Conservation (phyloP, 2,329 filamentous ascomycete genomes). For the Metarhizium rileyi region DNA sequence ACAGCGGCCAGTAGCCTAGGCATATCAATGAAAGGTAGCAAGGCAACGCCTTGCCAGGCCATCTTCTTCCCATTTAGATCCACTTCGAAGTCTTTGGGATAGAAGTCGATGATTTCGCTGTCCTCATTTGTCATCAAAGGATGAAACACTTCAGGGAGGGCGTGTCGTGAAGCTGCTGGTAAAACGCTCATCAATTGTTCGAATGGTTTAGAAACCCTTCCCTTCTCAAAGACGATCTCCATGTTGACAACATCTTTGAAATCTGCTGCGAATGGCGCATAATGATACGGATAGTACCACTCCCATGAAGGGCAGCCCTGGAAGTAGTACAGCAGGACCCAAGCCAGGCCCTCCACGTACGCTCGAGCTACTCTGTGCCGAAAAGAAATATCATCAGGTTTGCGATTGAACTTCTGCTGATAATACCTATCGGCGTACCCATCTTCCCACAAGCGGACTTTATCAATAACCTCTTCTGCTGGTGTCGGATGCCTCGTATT, state of each 20-base stretch:
- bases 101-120: constrained; percentile 94
- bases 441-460: constrained; percentile 85
- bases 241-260: constrained; percentile 77
- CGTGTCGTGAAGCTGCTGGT: constrained; percentile 84
- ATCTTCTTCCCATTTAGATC: constrained; percentile 98
- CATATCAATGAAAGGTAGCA: constrained; percentile 95
- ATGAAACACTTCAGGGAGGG: constrained; percentile 81
- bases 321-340: constrained; percentile 96
- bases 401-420: constrained; percentile 86
- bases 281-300: constrained; percentile 98
- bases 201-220: constrained; percentile 79
- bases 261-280: constrained; percentile 93
- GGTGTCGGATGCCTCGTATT: constrained; percentile 6
- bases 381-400: constrained; percentile 73
- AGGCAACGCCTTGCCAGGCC: constrained; percentile 90
- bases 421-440: constrained; percentile 96
- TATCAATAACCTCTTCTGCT: constrained; percentile 64
- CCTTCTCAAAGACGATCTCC: constrained; percentile 73
- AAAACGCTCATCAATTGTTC: constrained; percentile 98
- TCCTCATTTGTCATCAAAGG: constrained; percentile 79
- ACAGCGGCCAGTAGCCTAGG: constrained; percentile 74
- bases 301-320: constrained; percentile 98
- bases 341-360: constrained; percentile 92
- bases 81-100: constrained; percentile 85
- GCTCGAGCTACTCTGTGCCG: constrained; percentile 77